Evolutionary conservation across 306 rosid genomes (phyloP), one percentile per base, ranked within the genome.

Genomic region (Fagus sylvatica): DNA sequence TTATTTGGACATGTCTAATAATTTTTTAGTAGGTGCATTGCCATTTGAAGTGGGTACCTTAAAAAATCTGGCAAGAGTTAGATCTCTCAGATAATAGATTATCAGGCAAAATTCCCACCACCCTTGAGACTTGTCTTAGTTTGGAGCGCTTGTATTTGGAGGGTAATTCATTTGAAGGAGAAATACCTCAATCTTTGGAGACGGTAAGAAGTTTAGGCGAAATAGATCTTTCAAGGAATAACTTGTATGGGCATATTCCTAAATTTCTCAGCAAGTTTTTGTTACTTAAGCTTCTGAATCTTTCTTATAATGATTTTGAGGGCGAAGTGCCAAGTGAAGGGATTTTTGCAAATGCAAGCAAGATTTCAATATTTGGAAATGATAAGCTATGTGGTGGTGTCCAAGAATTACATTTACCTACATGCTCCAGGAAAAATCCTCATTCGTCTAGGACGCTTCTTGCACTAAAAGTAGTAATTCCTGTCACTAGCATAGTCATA

Each of bases 171-270:
- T 80, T 87, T 11, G 54, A 74, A 62, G 84, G 90, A 60, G 62
- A 17, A 59, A 82, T 87, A 66, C 85, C 88, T 71, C 73, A 53
- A 49, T 64, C 72, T 82, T n/a, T 84, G 8, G n/a, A 74, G 17
- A 33, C 60, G 41, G 59, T 84, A 78, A 81, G 83, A 87, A 86
- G 86, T 12, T 76, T 87, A 53, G 64, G 41, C 12, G 79, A 76
- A 8, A 70, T 87, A 4, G 83, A 84, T 55, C 77, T 84, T 72
- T 80, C 87, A 0, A 22, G 41, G 2, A 87, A 87, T 64, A 79
- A 82, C 19, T 75, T 87, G 46, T 87, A 76, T 0, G 84, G 87
- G 16, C 66, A 53, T 55, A 53, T 87, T 77, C 88, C 88, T 65
- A 42, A 82, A 60, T 81, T 81, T 67, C 68, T 84, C 1, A 61